A percentile compares a stretch with the other conserved stretches of the same genome.
phyloP scores from a whole-genome alignment of 441 rosid genomes.

The Adansonia gregorii region DNA sequence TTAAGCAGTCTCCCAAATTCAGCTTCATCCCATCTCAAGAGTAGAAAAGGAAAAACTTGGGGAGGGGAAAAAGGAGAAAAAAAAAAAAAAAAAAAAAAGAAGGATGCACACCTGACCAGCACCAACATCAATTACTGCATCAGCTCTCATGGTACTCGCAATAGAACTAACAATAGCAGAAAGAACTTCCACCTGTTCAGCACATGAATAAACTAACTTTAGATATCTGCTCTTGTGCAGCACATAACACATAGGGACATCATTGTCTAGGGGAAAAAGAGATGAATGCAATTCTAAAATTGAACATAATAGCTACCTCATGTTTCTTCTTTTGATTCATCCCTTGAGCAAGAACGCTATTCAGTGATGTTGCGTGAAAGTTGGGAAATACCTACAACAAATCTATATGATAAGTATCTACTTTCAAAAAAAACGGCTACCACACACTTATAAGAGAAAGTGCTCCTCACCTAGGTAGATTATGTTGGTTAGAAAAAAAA shows the following conservation, averaged over 20 bases:
- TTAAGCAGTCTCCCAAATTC: constrained; percentile 10
- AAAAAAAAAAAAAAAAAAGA: not conserved
- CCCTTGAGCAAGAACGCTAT: constrained; percentile 78
- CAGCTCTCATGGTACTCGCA: constrained; percentile 54
- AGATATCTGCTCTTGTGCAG: not conserved
- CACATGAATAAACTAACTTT: constrained; percentile 19
- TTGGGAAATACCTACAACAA: constrained; percentile 56
- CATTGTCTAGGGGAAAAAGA: constrained; percentile 1
- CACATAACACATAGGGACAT: not conserved
- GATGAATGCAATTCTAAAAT: constrained; percentile 4
- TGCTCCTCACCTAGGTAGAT: not conserved
- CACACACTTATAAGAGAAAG: not conserved
- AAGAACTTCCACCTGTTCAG: constrained; percentile 78
- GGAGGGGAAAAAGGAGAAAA: not conserved
- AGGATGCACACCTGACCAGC: constrained; percentile 77
- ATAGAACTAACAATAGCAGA: constrained; percentile 71
- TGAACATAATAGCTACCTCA: constrained; percentile 53
- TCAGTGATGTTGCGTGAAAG: constrained; percentile 47
- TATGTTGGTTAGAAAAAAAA: not conserved
- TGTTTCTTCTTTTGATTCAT: constrained; percentile 90
- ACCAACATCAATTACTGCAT: constrained; percentile 79
- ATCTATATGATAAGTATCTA: not conserved
- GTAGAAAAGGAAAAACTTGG: constrained; percentile 1
- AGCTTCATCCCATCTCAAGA: constrained; percentile 7
- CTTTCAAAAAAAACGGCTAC: not conserved